Base-by-base conservation (phyloP, 2,329 filamentous ascomycete genomes). In the Colletotrichum scovillei region DNA sequence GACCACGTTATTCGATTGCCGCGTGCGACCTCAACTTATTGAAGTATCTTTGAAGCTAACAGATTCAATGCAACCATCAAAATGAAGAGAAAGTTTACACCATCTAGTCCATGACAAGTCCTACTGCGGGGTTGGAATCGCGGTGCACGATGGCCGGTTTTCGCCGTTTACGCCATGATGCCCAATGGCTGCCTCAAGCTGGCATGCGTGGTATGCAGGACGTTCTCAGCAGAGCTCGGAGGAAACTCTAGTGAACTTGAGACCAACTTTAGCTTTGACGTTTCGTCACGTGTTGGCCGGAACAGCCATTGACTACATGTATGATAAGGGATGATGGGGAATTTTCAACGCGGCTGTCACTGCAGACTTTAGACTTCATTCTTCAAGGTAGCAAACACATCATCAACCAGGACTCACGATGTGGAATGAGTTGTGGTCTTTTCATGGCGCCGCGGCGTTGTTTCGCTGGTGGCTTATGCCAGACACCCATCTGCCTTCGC, bases 391-490 rank as follows among this genome's bases (percentile, higher is more conserved):
- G 32, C 7, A 22, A 46, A 24, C 59, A 52, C 38, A 49, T 49
- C 19, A 22, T 49, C 42, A 49, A 49, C 42, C 52, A 42, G 24
- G 52, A 26, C 30, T 14, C 59, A 56, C n/a, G 46, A 73, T 73
- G 71, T 73, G 71, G 71, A 62, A 49, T 38, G 71, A 73, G 14
- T 32, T 73, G 35, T 73, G 71, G 71, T 73, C 71, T 38, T 71
- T 73, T 14, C 71, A 73, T 57, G 71, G 60, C 60, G 52, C 62
- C 8, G 46, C 68, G 46, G 71, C 67, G 7, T 5, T 73, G 22
- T 63, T 73, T 22, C 71, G 71, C 67, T 73, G 71, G 71, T 52
- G 70, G 28, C 67, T 73, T 49, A 71, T 73, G 71, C 71, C 71
- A n/a, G 24, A 38, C 19, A 66, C 55, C 22, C 62, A 73, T 57